These are phyloP conservation scores for Phytomonas serpens DNA, from an alignment of 208 protist genomes.

Conservation along the genomic window DNA sequence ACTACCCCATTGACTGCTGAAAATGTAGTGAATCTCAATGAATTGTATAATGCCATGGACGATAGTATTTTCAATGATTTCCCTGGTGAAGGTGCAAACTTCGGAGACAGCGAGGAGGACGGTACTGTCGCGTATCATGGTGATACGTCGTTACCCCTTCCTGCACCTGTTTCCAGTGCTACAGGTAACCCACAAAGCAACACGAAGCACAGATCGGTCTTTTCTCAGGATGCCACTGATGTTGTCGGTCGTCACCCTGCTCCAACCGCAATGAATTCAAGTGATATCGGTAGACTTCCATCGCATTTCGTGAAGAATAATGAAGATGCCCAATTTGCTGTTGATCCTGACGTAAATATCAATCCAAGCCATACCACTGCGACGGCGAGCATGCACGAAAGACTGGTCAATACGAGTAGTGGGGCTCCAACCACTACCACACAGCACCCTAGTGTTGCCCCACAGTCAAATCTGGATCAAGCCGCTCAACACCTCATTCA, in stretches of 20 bases:
- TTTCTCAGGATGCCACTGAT: neutral
- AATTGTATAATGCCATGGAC: constrained; percentile 58
- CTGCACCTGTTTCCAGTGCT: neutral
- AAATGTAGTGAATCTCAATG: constrained; percentile 26
- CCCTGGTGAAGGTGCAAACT: constrained; percentile 15
- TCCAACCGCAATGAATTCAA: neutral
- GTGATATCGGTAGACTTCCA: neutral
- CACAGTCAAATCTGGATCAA: neutral
- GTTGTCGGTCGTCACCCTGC: neutral
- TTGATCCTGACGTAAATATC: neutral
- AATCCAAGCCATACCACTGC: neutral
- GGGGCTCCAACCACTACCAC: neutral
- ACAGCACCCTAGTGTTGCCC: neutral
- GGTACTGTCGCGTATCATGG: neutral
- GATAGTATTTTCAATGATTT: constrained; percentile 69
- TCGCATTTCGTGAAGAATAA: neutral
- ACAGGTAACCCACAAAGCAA: neutral
- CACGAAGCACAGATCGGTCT: neutral
- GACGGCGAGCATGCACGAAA: neutral
- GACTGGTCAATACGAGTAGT: neutral
- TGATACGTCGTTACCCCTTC: neutral
- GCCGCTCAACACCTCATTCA: neutral
- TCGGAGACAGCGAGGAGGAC: constrained; percentile 7
- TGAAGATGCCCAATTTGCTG: neutral
- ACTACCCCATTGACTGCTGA: neutral